Evolutionary conservation across 2,329 filamentous ascomycete genomes (phyloP).

Genomic region (Parascedosporium putredinis): DNA sequence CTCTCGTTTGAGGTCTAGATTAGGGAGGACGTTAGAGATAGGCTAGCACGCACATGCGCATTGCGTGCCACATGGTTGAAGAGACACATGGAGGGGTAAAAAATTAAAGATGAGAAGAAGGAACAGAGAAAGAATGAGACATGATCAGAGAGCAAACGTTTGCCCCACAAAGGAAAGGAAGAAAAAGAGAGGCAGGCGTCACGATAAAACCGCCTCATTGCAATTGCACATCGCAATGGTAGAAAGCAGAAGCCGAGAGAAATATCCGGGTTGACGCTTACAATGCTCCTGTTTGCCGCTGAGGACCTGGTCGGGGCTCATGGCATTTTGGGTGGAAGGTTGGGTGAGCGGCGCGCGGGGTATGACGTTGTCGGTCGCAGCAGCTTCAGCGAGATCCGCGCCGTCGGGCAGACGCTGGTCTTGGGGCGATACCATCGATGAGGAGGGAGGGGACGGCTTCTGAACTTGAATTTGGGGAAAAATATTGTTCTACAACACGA

Average conservation of each 20-base stretch:
- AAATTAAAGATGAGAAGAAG: too few species aligned
- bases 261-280: conserved; percentile 33
- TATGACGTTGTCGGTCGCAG: conserved; percentile 5
- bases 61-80: too few species aligned
- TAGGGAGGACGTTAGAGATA: not conserved
- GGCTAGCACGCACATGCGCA: not conserved
- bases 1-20: conserved; percentile 83
- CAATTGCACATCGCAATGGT: not conserved
- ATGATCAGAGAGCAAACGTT: too few species aligned
- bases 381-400: not conserved
- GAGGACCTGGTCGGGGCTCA: conserved; percentile 34
- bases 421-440: not conserved
- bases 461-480: too few species aligned
- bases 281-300: conserved; percentile 98
- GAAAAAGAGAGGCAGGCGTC: too few species aligned
- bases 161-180: too few species aligned
- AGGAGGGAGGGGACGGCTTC: not conserved
- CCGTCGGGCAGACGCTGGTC: not conserved
- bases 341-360: conserved; percentile 3
- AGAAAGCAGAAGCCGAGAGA: not conserved
- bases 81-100: too few species aligned
- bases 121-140: not conserved
- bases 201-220: not conserved
- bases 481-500: too few species aligned
- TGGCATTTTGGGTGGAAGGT: conserved; percentile 15